Percentiles rank a stretch among this genome's conserved stretches.
Evolutionary conservation across 2,329 filamentous ascomycete genomes (phyloP).

Genomic region (Geosmithia flava): DNA sequence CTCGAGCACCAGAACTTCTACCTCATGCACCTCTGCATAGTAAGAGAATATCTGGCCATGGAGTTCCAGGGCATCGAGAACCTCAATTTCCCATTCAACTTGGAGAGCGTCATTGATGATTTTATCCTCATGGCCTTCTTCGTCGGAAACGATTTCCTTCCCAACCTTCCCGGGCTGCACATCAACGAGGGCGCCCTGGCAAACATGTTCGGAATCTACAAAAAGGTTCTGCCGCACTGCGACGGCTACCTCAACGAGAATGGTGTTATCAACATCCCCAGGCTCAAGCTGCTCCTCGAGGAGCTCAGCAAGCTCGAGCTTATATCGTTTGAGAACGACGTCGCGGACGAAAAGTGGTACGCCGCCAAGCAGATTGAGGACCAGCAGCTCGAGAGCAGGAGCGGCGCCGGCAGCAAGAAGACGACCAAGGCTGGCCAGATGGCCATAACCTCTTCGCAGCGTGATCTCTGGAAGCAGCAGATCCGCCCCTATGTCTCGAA

Average conservation of each 20-base stretch:
- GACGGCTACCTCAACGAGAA: conserved; percentile 95
- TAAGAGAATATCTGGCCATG: conserved; percentile 90
- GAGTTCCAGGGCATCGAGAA: conserved; percentile 89
- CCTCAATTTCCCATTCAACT: conserved; percentile 71
- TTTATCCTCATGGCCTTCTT: conserved; percentile 99
- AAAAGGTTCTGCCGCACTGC: conserved; percentile 72
- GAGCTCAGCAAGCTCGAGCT: conserved; percentile 83
- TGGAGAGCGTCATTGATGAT: conserved; percentile 96
- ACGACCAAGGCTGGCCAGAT: conserved; percentile 45
- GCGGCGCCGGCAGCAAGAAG: conserved; percentile 34
- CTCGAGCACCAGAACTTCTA: conserved; percentile 98
- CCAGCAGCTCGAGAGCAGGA: conserved; percentile 32
- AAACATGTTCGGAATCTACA: conserved; percentile 96
- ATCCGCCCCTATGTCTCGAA: conserved; percentile 75
- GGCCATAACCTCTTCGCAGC: conserved; percentile 68
- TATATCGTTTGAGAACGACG: conserved; percentile 85
- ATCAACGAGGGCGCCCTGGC: conserved; percentile 97
- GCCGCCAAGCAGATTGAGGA: conserved; percentile 71
- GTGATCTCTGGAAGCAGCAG: conserved; percentile 64
- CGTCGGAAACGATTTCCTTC: conserved; percentile 97
- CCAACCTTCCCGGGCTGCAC: conserved; percentile 88
- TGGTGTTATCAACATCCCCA: conserved; percentile 78
- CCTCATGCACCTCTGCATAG: conserved; percentile 92
- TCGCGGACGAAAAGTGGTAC: conserved; percentile 83
- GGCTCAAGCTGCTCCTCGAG: conserved; percentile 65